Evolutionary conservation across 305 asterid species (phyloP), one percentile per base, ranked within the genome.

Genomic region (Striga hermonthica): DNA sequence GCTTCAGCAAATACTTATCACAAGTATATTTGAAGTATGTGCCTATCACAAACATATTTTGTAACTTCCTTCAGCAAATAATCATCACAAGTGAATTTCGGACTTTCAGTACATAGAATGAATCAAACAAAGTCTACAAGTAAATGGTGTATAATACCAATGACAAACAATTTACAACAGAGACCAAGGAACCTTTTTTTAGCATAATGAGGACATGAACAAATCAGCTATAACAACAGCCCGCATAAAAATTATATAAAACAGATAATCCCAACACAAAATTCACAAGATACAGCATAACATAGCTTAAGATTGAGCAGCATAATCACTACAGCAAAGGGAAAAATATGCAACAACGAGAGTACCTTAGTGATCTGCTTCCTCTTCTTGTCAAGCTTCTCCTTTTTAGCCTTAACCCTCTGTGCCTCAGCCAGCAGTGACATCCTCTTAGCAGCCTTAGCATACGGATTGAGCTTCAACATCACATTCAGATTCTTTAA

Each of bases 211-310:
- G 1, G 2, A 22, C 2, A 22, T 22, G 2, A 22, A 22, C 31
- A 22, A 22, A 22, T 22, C 31, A 22, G 31, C 31, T 22, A 22
- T 2, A 22, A 22, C 31, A 22, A 22, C 31, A 22, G 31, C 31
- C 31, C 31, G 2, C 2, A 22, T 22, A 22, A 22, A 22, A 22
- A 22, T 22, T 22, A 22, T 22, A 22, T 22, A 57, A 4, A 3
- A 4, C 28, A 13, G 13, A 48, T 47, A n/a, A n/a, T 85, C 68
- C 84, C 86, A 35, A 84, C 64, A 48, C 82, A 48, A n/a, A 48
- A 12, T 4, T 5, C 16, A 48, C 12, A 11, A 4, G 22, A 48
- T n/a, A 3, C 54, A 47, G 74, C 16, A n/a, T 12, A 1, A 48
- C 4, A 48, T 14, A 48, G 14, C 28, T n/a, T 9, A 44, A 44